Evolutionary conservation across 176 grass and related monocot genomes (phyloP), one percentile per base, ranked within the genome.

Genomic region (Chloris gayana): DNA sequence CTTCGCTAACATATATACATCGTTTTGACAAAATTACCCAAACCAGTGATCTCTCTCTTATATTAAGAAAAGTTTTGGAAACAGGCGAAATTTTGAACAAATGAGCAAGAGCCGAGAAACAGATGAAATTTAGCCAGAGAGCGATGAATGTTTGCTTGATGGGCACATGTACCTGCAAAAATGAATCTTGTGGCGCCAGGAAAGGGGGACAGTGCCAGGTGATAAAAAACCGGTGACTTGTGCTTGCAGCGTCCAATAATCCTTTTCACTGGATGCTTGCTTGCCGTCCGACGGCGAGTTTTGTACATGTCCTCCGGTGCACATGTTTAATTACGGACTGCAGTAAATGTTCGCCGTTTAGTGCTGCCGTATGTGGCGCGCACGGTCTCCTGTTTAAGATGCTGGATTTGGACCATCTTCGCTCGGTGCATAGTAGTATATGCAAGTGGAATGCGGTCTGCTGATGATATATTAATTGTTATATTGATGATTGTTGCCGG

Each of bases 181-280:
- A 51, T 54, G 22, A 27, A 68, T 57, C 41, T 12, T 54, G 26
- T 59, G 38, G 67, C 41, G 41, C 41, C 41, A 44, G 41, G 12
- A 44, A 13, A 2, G 41, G 41, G 41, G 41, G 9, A 44, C 9
- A 44, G 37, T 39, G 37, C 41, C 41, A 13, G 26, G 26, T 6
- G 6, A 60, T 33, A 6, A 13, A 47, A 14, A 17, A 2, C 14
- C 31, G 4, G 14, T 34, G 25, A 63, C 22, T 17, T 50, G 79
- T 21, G 22, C 46, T 30, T 61, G 35, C 17, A 45, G 53, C 15
- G 31, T 71, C 31, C 33, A 34, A 73, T 64, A 34, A 73, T 64
- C 78, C 18, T 74, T 35, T 74, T 37, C 15, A 41, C 73, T 74
- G 45, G 31, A 29, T 74, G 59, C 35, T 57, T n/a, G n/a, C n/a